Base-by-base conservation (phyloP, 352 stramenopile species). In the Hyaloperonospora arabidopsidis region DNA sequence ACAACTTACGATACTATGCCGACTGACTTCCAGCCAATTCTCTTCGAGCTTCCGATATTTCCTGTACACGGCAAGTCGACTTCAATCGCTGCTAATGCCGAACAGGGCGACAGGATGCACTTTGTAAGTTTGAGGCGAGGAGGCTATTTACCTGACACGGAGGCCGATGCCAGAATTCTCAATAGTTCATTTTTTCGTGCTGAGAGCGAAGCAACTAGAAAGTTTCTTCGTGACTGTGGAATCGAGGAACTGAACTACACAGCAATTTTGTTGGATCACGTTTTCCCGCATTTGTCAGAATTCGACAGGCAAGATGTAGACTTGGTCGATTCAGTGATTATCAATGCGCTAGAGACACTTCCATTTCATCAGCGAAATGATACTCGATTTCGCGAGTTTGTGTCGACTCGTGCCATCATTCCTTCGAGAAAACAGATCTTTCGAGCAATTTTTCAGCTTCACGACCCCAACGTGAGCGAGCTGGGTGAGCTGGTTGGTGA, bases 401-500 rank as follows among this genome's bases (percentile, higher is more conserved):
- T 92, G 10, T 68, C 61, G 50, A 68, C 47, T 2, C 38, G 68
- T 22, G 50, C 58, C 15, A 59, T 88, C 10, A 67, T 92, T 54
- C 77, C 80, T 38, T 88, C 79, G 1, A 62, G 63, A 21, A 84
- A 79, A 52, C 62, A 72, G 19, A 41, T 68, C 14, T 72, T 86
- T 49, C 79, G 77, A 18, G 49, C 52, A 18, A 48, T 87, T 15
- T 65, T 57, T 2, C 72, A 92, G 45, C 56, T 92, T 5, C 74
- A 92, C 28, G 82, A 92, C 55, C 82, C 82, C 21, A 85, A 63
- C 51, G 80, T 76, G 35, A 72, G 68, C 12, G 79, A 87, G 29
- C 45, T 91, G 14, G 76, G 68, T 34, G 74, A 76, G 19, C 45
- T 91, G 21, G 76, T 91, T 12, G 81, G 81, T 14, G 69, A 76